Evolutionary conservation across 2,329 filamentous ascomycete species (phyloP), one percentile per base, ranked within the genome.

Genomic region (Rhinocladiella similis): DNA sequence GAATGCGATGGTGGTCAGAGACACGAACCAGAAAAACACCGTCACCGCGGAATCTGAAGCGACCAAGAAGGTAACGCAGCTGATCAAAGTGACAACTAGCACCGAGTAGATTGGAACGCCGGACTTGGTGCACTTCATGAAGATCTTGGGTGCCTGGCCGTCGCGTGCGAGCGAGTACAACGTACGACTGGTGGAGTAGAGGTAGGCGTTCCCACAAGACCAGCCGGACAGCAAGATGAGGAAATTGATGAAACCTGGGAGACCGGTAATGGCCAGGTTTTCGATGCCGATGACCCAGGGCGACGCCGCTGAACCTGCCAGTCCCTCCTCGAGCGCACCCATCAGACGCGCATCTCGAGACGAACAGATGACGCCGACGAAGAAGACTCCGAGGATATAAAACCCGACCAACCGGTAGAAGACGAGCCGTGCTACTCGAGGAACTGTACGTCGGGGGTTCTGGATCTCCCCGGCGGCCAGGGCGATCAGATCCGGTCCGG

Each of bases 391-490:
- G 3, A 90, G 78, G n/a, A 89, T 81, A 70, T 90, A 91, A 70
- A 91, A 91, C 7, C 81, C 76, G 0, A 87, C 85, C 25, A 92
- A 77, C n/a, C 89, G 86, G 72, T 87, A 91, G 70, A 91, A 90
- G 1, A 90, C 87, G 61, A 86, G 83, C 55, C 89, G 88, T 69
- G 85, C 89, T 1, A 88, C 89, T 19, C 83, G 83, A 0, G 88
- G 88, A 71, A 92, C 85, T 18, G 85, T 82, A n/a, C 73, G 73
- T 5, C 86, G 82, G 0, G 87, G 87, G 63, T 89, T 87, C 64
- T 87, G 81, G 5, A 86, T 83, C 67, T 90, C 87, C 22, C 83
- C 86, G 2, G 86, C 85, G 0, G 79, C 76, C 68, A 79, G 14
- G 18, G 73, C 67, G 59, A 87, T 81, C 67, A 86, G 82, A 64